Base-by-base conservation (phyloP, 1,284 basidiomycete genomes). In the Blastosporella zonata region DNA sequence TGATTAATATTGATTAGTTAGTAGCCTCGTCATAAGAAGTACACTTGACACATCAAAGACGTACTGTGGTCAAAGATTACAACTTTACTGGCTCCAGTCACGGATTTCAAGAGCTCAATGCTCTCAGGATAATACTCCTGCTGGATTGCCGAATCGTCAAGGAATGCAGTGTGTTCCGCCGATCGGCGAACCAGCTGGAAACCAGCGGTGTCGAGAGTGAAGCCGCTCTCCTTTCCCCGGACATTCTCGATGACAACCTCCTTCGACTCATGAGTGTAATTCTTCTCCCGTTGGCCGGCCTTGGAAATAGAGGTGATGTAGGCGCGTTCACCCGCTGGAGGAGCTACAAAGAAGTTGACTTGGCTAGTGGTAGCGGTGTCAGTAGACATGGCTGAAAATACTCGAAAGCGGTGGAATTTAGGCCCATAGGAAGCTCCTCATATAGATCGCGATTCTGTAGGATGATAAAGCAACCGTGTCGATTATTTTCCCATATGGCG, bases 41-140 rank as follows among this genome's bases (percentile, higher is more conserved):
- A 10, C 6, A 10, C 10, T 17, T 56, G 49, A 40, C 31, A 2
- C 20, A 22, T 28, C n/a, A 41, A 35, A 27, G 10, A 27, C 79
- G 57, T 51, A 82, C 80, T 84, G 60, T 84, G 81, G 58, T 84
- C 82, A 55, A 84, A 84, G 18, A 81, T 46, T 8, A 81, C 77
- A 15, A 79, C 77, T 25, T 71, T 67, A 48, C 68, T 78, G 0
- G 82, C 82, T 1, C 82, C 82, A 0, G 81, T 82, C 7, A 81
- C 56, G 53, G 75, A 63, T 68, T 84, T 85, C 44, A 84, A 66
- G 36, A 84, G 67, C 61, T 76, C 75, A 31, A 70, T 69, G 50
- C 75, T 78, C 64, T 86, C 82, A 0, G 74, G 71, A 55, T 84
- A 83, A 57, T 84, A 84, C 46, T 77, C 75, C 43, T 57, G 60